Base-by-base conservation (phyloP, 345 rosid species). In the Viola odorata region DNA sequence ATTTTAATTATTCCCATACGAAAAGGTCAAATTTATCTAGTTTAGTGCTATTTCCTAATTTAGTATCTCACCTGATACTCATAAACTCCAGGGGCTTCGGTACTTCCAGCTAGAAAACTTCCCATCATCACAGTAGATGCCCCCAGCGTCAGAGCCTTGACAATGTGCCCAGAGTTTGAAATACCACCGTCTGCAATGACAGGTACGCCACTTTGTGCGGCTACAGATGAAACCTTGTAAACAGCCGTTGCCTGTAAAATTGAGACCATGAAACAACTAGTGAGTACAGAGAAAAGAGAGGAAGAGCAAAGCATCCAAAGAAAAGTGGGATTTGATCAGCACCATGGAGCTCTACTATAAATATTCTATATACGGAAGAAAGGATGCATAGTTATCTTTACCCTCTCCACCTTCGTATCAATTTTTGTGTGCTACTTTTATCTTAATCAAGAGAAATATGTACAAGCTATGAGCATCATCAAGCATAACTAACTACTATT, bases 61-160 rank as follows among this genome's bases (percentile, higher is more conserved):
- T 23, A 44, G 9, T 45, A 4, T 7, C 15, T 23, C 80, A 92
- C 97, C 94, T 77, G 75, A 67, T 69, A 62, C 72, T 68, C 81
- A 11, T 87, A 92, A 6, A 73, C 55, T 41, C 98, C 98, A 4
- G 98, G 94, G 63, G 98, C 85, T 75, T 92, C 98, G 7, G 73
- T 78, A 53, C 97, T 92, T 78, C 98, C 98, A 0, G 97, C 97
- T 71, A 92, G 79, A 77, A 90, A 90, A 71, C 91, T 77, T 44
- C 97, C 97, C 97, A 90, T 94, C 99, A 94, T 94, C 17, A 88
- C 92, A 42, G 92, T 86, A 57, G 99, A 94, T 68, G 99, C 99
- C 45, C 99, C 99, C 0, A 94, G 81, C 32, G 71, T 71, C 44
- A 94, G 64, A 78, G 96, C 99, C 62, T 94, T 90, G 9, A 94